Evolutionary conservation across 2,329 filamentous ascomycete species (phyloP).

Genomic region (Colletotrichum scovillei): DNA sequence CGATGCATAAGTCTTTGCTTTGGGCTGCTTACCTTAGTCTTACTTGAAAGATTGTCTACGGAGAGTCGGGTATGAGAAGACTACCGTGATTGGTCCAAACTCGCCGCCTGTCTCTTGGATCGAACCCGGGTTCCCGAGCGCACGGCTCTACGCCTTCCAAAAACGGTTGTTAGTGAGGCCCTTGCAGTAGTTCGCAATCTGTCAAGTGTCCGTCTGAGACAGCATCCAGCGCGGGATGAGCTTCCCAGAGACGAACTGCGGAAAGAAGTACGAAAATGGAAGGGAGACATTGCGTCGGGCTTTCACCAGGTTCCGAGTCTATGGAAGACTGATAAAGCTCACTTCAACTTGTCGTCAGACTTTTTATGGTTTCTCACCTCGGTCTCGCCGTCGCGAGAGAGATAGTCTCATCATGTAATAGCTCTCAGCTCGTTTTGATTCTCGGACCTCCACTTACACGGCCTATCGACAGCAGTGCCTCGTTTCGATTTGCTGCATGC

Average conservation of each 20-base stretch:
- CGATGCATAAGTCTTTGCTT: background rate
- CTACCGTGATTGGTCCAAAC: background rate
- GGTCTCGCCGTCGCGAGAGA: background rate
- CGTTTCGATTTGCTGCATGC: conserved; percentile 15
- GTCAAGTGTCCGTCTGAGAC: background rate
- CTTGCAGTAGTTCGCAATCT: background rate
- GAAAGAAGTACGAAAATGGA: background rate
- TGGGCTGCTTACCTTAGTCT: background rate
- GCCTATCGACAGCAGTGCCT: conserved; percentile 4
- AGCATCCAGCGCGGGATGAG: background rate
- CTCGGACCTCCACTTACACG: conserved; percentile 17
- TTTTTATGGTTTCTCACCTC: background rate
- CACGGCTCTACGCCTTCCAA: conserved; percentile 21
- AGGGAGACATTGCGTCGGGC: background rate
- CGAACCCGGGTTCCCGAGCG: conserved; percentile 8
- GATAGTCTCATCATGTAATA: background rate
- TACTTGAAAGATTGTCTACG: background rate
- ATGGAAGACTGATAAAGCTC: background rate
- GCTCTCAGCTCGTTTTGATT: background rate
- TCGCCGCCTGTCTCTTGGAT: background rate
- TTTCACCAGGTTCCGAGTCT: background rate
- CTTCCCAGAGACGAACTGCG: background rate
- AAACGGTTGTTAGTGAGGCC: conserved; percentile 4
- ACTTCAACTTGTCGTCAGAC: background rate
- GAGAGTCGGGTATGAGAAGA: background rate